Percentiles rank a stretch among this genome's conserved stretches.
Evolutionary conservation across 2,329 filamentous ascomycete genomes (phyloP).

Genomic region (Didymella sp.): DNA sequence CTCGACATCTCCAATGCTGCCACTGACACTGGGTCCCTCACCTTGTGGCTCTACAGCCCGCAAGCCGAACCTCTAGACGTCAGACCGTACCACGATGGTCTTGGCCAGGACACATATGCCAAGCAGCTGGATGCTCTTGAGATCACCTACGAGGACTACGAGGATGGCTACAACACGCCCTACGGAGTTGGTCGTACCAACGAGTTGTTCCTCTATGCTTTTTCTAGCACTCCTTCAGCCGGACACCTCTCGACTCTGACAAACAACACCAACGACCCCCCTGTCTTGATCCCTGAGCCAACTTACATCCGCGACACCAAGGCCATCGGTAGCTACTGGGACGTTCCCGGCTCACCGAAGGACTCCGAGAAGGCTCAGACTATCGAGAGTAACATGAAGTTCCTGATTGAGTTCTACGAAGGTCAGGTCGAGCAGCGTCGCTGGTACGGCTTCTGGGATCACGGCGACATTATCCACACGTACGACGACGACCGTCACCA

Average conservation of each 20-base stretch:
- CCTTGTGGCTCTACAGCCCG: constrained; percentile 68
- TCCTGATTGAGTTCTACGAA: constrained; percentile 64
- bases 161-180: constrained; percentile 62
- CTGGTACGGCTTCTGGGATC: constrained; percentile 70
- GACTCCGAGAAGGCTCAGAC: constrained; percentile 32
- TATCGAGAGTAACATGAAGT: constrained; percentile 63
- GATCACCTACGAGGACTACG: constrained; percentile 70
- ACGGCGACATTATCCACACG: constrained; percentile 69
- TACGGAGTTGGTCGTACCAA: constrained; percentile 66
- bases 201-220: constrained; percentile 62
- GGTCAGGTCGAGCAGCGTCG: constrained; percentile 62
- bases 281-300: constrained; percentile 58
- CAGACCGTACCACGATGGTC: constrained; percentile 64
- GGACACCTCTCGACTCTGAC: constrained; percentile 56
- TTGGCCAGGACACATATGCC: constrained; percentile 63
- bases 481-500: constrained; percentile 66
- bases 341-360: constrained; percentile 49
- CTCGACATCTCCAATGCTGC: constrained; percentile 63
- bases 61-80: constrained; percentile 63
- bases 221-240: constrained; percentile 60
- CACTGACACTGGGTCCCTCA: constrained; percentile 60
- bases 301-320: constrained; percentile 60
- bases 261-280: constrained; percentile 59
- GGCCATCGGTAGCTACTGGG: constrained; percentile 65
- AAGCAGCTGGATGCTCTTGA: constrained; percentile 67